phyloP scores from a whole-genome alignment of 176 grass and related monocot genomes.

The Triticum timopheevii region DNA sequence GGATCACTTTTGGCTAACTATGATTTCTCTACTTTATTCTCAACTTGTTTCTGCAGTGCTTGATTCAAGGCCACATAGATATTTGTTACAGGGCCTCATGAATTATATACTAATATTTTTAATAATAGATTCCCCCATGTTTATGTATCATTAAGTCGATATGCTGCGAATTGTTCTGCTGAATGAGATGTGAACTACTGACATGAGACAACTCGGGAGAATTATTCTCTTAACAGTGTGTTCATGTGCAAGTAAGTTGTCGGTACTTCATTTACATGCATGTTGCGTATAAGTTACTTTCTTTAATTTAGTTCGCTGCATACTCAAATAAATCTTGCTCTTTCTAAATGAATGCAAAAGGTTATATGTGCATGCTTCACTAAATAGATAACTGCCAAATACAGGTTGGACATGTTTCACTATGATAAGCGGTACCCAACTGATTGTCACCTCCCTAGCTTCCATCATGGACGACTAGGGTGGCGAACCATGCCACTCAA shows the following conservation, averaged over 20 bases:
- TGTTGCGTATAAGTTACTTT: background rate
- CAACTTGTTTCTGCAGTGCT: background rate
- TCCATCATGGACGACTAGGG: too few relatives aligned
- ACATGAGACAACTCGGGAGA: constrained; percentile 67
- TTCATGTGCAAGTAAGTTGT: constrained; percentile 10
- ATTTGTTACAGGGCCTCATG: background rate
- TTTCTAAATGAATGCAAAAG: constrained; percentile 49
- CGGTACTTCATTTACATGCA: background rate
- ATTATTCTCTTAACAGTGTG: constrained; percentile 77
- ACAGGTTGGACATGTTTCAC: constrained; percentile 36
- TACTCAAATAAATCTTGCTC: background rate
- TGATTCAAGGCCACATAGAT: background rate
- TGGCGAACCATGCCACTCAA: too few relatives aligned
- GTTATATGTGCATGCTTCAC: constrained; percentile 66
- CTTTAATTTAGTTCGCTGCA: too few relatives aligned
- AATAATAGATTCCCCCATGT: constrained; percentile 32
- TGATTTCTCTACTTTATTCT: background rate
- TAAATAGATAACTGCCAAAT: constrained; percentile 68
- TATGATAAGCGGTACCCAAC: too few relatives aligned
- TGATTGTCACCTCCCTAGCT: too few relatives aligned
- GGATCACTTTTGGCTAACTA: background rate
- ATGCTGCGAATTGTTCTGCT: background rate
- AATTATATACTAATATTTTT: background rate
- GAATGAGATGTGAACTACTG: constrained; percentile 71
- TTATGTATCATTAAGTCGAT: constrained; percentile 48